A percentile compares a stretch with the other conserved stretches of the same genome.
Conservation (phyloP, 495 filamentous ascomycete genomes). For the Hypoxylon cercidicola region DNA sequence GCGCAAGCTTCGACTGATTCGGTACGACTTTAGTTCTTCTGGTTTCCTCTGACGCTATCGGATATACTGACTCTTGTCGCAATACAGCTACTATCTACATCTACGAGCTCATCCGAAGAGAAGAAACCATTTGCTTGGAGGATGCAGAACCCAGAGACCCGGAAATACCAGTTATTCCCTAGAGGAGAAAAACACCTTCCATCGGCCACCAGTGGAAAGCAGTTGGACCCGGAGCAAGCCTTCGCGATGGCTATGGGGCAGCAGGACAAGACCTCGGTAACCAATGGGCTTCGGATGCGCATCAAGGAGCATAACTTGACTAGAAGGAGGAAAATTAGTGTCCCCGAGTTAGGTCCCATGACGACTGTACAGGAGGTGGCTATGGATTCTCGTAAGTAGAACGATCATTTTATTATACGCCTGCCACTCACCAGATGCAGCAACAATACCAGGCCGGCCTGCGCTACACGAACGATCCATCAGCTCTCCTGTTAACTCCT, state of each 20-base stretch:
- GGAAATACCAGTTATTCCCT: constrained; percentile 65
- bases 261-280: constrained; percentile 54
- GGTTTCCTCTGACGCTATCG: constrained; percentile 7
- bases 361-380: constrained; percentile 72
- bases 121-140: constrained; percentile 62
- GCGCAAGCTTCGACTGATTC: constrained; percentile 56
- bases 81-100: constrained; percentile 42
- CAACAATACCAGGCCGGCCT: constrained; percentile 77
- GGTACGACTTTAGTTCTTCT: constrained; percentile 46
- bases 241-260: constrained; percentile 58
- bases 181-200: constrained; percentile 56
- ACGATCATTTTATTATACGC: background rate
- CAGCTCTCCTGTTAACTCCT: constrained; percentile 67
- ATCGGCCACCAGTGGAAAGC: constrained; percentile 49
- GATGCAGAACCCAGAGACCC: constrained; percentile 60
- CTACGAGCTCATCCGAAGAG: constrained; percentile 47
- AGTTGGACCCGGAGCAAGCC: constrained; percentile 62
- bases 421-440: constrained; percentile 55
- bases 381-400: constrained; percentile 78
- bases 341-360: constrained; percentile 73
- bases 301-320: constrained; percentile 64
- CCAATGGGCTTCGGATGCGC: constrained; percentile 56
- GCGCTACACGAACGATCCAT: constrained; percentile 73
- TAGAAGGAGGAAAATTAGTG: constrained; percentile 69
- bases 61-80: constrained; percentile 40